These are phyloP conservation scores for Periconia digitata DNA, from an alignment of 2,329 filamentous ascomycete genomes.

Conservation along the genomic window DNA sequence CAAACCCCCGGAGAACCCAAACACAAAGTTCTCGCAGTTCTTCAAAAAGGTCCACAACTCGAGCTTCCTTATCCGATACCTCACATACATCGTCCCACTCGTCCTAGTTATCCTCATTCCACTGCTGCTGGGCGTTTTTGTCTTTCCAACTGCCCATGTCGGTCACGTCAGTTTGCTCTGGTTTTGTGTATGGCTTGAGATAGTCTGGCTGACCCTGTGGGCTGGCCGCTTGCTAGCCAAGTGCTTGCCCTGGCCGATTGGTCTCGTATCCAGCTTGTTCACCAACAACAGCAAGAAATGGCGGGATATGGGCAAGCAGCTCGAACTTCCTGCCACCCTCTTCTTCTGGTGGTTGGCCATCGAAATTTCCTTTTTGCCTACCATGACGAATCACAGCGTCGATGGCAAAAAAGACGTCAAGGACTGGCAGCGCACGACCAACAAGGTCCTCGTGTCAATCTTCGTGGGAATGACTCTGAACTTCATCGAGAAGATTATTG, in stretches of 20 bases:
- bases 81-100: conserved; percentile 70
- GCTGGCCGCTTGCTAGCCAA: conserved; percentile 68
- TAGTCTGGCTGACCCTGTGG: conserved; percentile 91
- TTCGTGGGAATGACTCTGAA: conserved; percentile 81
- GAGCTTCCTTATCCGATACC: conserved; percentile 67
- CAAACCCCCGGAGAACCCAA: conserved; percentile 64
- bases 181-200: conserved; percentile 95
- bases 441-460: conserved; percentile 84
- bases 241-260: conserved; percentile 62
- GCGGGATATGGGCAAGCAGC: conserved; percentile 81
- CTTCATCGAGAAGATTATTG: conserved; percentile 87
- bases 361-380: conserved; percentile 82
- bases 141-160: conserved; percentile 62
- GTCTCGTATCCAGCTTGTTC: conserved; percentile 69
- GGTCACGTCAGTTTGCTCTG: conserved; percentile 80
- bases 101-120: conserved; percentile 68
- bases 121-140: conserved; percentile 63
- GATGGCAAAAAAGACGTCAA: conserved; percentile 56
- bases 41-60: conserved; percentile 67
- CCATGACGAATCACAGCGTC: conserved; percentile 68
- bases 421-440: conserved; percentile 74
- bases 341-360: conserved; percentile 93
- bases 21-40: conserved; percentile 62
- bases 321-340: conserved; percentile 81
- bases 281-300: conserved; percentile 92